Evolutionary conservation across 257 asterid genomes (phyloP), one percentile per base, ranked within the genome.

Genomic region (Solanum sitiens): DNA sequence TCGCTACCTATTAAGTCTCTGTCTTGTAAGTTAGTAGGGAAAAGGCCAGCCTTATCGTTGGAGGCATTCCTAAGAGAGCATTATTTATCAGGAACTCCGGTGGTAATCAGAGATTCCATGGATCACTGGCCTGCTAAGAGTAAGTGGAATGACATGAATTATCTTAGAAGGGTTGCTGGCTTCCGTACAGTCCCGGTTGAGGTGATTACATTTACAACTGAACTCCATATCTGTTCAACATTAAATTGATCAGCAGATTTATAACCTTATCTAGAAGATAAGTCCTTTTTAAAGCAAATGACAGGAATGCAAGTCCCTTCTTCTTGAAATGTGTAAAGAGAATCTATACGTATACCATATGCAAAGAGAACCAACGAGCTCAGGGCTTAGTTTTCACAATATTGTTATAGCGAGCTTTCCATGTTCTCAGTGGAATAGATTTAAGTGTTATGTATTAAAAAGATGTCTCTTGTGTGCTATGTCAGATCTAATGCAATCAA

Each of bases 121-220:
- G 90, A 90, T 90, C 97, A 95, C 88, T 97, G 99, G 99, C 99
- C 99, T 11, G 99, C 99, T 70, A 92, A 68, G 91, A 90, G 89
- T 63, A 93, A 91, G 91, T 96, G 99, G 99, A 93, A 88, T 88
- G 95, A 97, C 92, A 90, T 94, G 92, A 93, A 93, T 91, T 97
- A 96, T 91, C 98, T 97, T 87, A 92, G 91, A 86, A 89, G 89
- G 77, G 93, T 94, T 89, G 99, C 95, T 71, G 98, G 99, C 72
- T 95, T 93, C 86, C 99, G 98, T 59, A 97, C 99, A 5, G 95
- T 97, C 89, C 99, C 99, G 8, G 99, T 97, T 88, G 99, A 97
- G 99, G 99, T 96, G 86, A 86, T 75, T 35, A 65, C 89, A 87
- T 88, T 87, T 87, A 53, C 45, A 12, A 47, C 23, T 79, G 12